These are phyloP conservation scores for Tulasnella sp. DNA, from an alignment of 768 basidiomycete species.

Conservation along the genomic window DNA sequence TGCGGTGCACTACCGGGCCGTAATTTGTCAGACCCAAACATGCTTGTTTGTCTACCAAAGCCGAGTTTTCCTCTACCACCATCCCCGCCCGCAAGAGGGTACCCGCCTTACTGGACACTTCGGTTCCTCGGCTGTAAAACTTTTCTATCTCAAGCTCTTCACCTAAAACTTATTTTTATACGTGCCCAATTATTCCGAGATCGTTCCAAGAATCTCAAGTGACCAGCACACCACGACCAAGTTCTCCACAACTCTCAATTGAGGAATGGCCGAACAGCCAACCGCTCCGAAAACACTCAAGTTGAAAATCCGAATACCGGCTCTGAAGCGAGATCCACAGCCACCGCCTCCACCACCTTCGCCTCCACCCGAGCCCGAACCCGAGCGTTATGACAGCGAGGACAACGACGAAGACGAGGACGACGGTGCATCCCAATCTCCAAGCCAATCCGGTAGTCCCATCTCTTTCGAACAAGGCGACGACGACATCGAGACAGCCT, in stretches of 20 bases:
- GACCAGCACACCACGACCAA: not conserved
- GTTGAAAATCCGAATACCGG: conserved; percentile 25
- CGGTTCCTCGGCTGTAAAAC: not conserved
- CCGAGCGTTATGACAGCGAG: conserved; percentile 14
- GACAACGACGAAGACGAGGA: conserved; percentile 14
- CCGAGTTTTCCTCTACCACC: not conserved
- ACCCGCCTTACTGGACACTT: not conserved
- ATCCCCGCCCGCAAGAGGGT: not conserved
- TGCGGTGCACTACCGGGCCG: not conserved
- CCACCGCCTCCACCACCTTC: conserved; percentile 4
- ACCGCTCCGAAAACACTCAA: conserved; percentile 6
- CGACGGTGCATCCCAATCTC: conserved; percentile 3
- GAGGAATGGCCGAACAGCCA: not conserved
- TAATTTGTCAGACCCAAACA: not conserved
- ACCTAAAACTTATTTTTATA: not conserved
- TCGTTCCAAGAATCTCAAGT: not conserved
- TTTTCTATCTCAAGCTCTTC: not conserved
- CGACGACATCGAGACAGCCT: conserved; percentile 19
- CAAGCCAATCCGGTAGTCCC: not conserved
- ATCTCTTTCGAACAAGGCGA: conserved; percentile 5
- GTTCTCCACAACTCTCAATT: no score
- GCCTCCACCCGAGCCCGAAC: conserved; percentile 11
- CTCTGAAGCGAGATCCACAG: conserved; percentile 9
- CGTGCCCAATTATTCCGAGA: not conserved
- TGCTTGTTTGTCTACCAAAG: not conserved